A percentile compares a stretch with the other conserved stretches of the same genome.
Conservation (phyloP, 164 flowering plant species). For the Magnolia kwangsiensis region DNA sequence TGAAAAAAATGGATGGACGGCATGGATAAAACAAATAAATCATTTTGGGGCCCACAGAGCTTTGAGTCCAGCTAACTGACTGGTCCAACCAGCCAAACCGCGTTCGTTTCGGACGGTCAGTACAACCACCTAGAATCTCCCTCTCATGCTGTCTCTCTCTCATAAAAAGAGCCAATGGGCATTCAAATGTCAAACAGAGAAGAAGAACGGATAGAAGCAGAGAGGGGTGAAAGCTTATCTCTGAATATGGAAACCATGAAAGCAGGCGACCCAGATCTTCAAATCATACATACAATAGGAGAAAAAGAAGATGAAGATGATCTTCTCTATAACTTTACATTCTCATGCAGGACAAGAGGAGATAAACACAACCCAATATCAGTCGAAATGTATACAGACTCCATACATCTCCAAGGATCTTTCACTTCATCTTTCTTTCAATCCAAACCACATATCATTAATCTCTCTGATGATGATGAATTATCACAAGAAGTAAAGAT, state of each 20-base stretch:
- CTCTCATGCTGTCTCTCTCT: no score
- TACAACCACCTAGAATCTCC: no score
- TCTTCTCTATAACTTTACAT: neutral
- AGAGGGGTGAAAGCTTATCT: neutral
- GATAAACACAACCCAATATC: conserved; percentile 5
- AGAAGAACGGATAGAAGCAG: neutral
- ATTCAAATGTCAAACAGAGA: no score
- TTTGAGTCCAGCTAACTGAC: no score
- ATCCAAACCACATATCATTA: neutral
- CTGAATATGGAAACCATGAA: neutral
- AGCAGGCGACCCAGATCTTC: neutral
- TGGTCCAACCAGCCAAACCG: no score
- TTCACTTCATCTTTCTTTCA: neutral
- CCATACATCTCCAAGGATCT: conserved; percentile 6
- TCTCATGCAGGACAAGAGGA: neutral
- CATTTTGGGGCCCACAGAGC: no score
- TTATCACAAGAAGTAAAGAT: neutral
- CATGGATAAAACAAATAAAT: no score
- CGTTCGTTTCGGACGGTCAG: no score
- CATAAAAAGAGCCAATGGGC: no score
- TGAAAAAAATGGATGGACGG: no score
- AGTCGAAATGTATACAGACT: neutral
- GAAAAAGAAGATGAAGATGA: neutral
- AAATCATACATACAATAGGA: neutral
- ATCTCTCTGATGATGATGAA: neutral